phyloP scores from a whole-genome alignment of 352 stramenopile species.

The Phytopythium litorale region DNA sequence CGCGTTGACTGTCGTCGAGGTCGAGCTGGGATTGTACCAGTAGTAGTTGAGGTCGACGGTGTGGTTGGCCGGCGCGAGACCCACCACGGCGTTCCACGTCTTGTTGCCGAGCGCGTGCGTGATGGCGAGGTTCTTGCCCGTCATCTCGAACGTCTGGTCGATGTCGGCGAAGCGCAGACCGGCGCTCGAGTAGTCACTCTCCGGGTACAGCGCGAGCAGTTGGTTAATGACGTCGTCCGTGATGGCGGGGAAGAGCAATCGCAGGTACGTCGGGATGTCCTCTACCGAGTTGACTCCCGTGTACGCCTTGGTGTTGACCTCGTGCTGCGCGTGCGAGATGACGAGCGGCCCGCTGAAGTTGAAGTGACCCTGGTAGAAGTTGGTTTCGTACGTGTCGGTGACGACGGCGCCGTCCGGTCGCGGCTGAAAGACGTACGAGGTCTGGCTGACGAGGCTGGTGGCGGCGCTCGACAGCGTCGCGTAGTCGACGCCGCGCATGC shows the following conservation, averaged over 20 bases:
- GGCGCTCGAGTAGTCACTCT: conserved; percentile 14
- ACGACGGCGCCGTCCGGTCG: conserved; percentile 21
- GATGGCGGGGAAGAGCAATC: conserved; percentile 21
- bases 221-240: conserved; percentile 17
- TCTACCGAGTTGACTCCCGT: conserved; percentile 10
- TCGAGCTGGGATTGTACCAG: conserved; percentile 9
- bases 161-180: conserved; percentile 23
- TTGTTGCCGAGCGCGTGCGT: conserved; percentile 20
- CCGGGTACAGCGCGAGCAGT: conserved; percentile 18
- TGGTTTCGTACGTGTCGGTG: conserved; percentile 22
- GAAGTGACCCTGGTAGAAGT: conserved; percentile 25
- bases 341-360: conserved; percentile 27
- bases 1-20: conserved; percentile 9
- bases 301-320: conserved; percentile 13
- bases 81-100: conserved; percentile 23
- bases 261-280: conserved; percentile 17
- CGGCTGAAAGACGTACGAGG: conserved; percentile 23
- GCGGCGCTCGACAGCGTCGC: conserved; percentile 8
- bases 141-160: conserved; percentile 20
- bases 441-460: conserved; percentile 8
- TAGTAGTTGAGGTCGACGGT: conserved; percentile 22
- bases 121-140: conserved; percentile 15
- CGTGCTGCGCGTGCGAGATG: conserved; percentile 20
- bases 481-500: conserved; percentile 20
- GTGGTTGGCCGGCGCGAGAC: conserved; percentile 10